These are phyloP conservation scores for Cryptococcus amylolentus DNA, from an alignment of 1,284 basidiomycete genomes.

Conservation along the genomic window DNA sequence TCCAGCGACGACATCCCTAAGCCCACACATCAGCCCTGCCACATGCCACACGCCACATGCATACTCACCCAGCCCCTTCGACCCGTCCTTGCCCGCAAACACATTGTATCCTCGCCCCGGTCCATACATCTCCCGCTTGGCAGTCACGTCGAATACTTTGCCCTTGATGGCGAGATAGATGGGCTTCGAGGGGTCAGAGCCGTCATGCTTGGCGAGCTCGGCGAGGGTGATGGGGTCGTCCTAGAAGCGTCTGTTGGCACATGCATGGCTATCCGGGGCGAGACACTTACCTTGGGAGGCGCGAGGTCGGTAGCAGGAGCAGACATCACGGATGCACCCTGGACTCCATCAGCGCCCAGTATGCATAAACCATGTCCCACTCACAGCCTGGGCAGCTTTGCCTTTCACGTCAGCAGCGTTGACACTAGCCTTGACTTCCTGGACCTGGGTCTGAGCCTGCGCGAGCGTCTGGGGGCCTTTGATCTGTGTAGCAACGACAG, in stretches of 20 bases:
- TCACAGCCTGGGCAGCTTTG: conserved; percentile 31
- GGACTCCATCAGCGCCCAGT: background rate
- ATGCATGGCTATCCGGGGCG: background rate
- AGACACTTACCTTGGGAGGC: conserved; percentile 41
- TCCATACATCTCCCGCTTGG: conserved; percentile 51
- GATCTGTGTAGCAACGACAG: conserved; percentile 16
- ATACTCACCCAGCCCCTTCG: conserved; percentile 67
- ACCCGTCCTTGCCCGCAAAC: conserved; percentile 84
- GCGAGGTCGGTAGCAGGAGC: conserved; percentile 40
- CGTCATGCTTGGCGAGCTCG: conserved; percentile 43
- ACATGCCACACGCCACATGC: background rate
- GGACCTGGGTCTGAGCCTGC: conserved; percentile 17
- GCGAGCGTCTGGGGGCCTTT: background rate
- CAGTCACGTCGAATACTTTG: conserved; percentile 47
- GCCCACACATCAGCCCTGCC: background rate
- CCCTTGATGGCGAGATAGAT: conserved; percentile 52
- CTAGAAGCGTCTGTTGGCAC: background rate
- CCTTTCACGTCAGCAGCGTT: conserved; percentile 15
- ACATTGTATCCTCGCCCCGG: conserved; percentile 51
- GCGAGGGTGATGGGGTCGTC: conserved; percentile 41
- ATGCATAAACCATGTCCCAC: background rate
- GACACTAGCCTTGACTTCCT: conserved; percentile 18
- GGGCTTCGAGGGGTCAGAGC: conserved; percentile 41
- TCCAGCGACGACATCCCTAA: conserved; percentile 73
- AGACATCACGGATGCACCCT: conserved; percentile 47